Evolutionary conservation across 108 stramenopile genomes (phyloP), one percentile per base, ranked within the genome.

Genomic region (Seminavis robusta): DNA sequence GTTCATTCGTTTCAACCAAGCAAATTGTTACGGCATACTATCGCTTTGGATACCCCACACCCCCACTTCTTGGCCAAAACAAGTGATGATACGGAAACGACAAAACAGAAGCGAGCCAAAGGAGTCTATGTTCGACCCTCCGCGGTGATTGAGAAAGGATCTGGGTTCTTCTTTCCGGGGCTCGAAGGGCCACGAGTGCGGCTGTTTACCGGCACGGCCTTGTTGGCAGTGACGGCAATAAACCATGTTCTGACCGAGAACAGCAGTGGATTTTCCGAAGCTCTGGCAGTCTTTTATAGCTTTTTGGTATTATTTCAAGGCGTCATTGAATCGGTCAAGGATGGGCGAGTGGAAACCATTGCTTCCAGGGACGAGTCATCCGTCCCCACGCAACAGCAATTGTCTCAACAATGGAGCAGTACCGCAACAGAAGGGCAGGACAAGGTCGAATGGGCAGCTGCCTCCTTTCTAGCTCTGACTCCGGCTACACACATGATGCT

Each of bases 101-200:
- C n/a, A n/a, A n/a, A n/a, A n/a, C n/a, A n/a, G n/a, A n/a, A n/a
- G n/a, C n/a, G n/a, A n/a, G n/a, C n/a, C n/a, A n/a, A 65, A 41
- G 92, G 92, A 24, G 88, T 92, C 48, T 96, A 96, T 59, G 65
- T 83, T 4, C 85, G 96, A 17, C 96, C 96, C 7, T 94, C 94
- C 10, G 93, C 87, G 24, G 96, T 94, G 33, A 92, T 97, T 55
- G 96, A 97, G 73, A 57, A 76, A 21, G 94, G 96, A 19, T 94
- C 93, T 3, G 96, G 96, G 0, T 97, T 97, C 65, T 97, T 94
- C 63, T 68, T 97, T 13, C 96, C 96, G 1, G 96, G 96, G n/a
- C 57, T 97, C 34, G 92, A 97, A 61, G 96, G 96, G 21, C 71
- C 86, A 9, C 78, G 76, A 59, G 79, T 92, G n/a, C 71, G 90